Conservation (phyloP, 306 rosid genomes). For the Pterocarpus santalinus region DNA sequence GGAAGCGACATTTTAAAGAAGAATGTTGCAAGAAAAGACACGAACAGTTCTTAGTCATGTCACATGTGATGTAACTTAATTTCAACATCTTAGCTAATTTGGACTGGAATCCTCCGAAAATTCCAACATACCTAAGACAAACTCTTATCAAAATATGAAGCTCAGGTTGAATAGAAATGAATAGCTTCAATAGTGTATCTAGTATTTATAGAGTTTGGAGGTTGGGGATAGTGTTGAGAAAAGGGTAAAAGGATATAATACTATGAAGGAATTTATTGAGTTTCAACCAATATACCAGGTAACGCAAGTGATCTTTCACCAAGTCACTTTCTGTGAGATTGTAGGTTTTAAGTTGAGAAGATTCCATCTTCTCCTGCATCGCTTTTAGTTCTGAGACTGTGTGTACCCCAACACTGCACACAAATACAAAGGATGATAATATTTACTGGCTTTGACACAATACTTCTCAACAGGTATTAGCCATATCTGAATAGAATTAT, state of each 20-base stretch:
- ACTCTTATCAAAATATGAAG: background rate
- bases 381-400: slow-evolving; percentile 71
- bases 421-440: slow-evolving; percentile 32
- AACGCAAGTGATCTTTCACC: slow-evolving; percentile 93
- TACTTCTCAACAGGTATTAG: slow-evolving; percentile 10
- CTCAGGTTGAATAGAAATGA: slow-evolving; percentile 12
- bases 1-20: background rate
- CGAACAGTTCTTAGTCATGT: background rate
- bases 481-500: background rate
- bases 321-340: slow-evolving; percentile 83
- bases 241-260: slow-evolving; percentile 21
- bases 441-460: background rate
- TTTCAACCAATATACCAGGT: slow-evolving; percentile 66
- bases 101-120: slow-evolving; percentile 25
- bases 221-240: slow-evolving; percentile 3
- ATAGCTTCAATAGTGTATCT: background rate
- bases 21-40: background rate
- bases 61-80: background rate
- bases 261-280: background rate
- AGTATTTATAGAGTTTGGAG: background rate
- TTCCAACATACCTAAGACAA: background rate
- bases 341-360: slow-evolving; percentile 68
- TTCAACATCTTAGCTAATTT: slow-evolving; percentile 30
- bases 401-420: slow-evolving; percentile 88
- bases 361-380: slow-evolving; percentile 68